Evolutionary conservation across 108 stramenopile genomes (phyloP).

Genomic region (Parietichytrium sp.): DNA sequence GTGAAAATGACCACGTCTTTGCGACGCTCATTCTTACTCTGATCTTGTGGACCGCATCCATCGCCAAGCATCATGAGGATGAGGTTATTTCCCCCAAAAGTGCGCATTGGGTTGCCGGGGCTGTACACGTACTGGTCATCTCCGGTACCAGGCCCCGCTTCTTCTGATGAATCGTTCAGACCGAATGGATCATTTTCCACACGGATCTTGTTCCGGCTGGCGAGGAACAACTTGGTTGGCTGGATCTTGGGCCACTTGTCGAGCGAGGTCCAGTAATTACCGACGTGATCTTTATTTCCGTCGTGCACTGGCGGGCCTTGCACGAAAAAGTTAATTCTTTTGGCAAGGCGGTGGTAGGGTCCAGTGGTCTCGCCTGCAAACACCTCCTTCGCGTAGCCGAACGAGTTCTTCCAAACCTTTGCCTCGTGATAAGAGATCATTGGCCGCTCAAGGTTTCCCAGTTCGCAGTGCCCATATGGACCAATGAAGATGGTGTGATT

Average conservation of each 20-base stretch:
- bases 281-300: slow-evolving; percentile 39
- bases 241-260: slow-evolving; percentile 39
- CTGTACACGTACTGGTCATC: background rate
- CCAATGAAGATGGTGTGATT: background rate
- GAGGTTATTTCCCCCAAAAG: slow-evolving; percentile 47
- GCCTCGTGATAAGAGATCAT: background rate
- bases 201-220: background rate
- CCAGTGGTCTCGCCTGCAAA: background rate
- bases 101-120: slow-evolving; percentile 42
- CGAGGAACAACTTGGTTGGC: slow-evolving; percentile 26
- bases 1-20: slow-evolving; percentile 41
- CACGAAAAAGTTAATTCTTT: slow-evolving; percentile 49
- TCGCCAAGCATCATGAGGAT: slow-evolving; percentile 11
- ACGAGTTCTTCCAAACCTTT: background rate
- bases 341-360: background rate
- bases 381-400: background rate
- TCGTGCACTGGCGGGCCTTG: background rate
- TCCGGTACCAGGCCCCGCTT: background rate
- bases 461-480: background rate
- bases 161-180: background rate
- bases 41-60: slow-evolving; percentile 48
- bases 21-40: slow-evolving; percentile 27
- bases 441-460: background rate
- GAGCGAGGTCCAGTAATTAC: slow-evolving; percentile 52
- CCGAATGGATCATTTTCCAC: background rate